Evolutionary conservation across 768 basidiomycete genomes (phyloP), one percentile per base, ranked within the genome.

Genomic region (Suillus tomentosus): DNA sequence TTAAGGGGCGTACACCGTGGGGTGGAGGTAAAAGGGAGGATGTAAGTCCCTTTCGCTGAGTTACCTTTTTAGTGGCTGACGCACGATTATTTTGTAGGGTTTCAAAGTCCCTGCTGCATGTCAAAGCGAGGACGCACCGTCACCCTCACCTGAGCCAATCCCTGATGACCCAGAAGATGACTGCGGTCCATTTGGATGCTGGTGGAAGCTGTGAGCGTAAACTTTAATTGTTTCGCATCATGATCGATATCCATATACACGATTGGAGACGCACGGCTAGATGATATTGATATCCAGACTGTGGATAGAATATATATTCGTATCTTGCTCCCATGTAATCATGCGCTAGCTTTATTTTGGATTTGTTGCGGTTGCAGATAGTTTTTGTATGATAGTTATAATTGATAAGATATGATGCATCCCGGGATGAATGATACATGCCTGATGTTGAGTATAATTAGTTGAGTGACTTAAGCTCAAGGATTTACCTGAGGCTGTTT

Each of bases 21-120:
- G 95, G 95, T 71, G 94, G 94, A 84, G 95, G 95, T 64, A 78
- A 92, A 60, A 84, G 95, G 66, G 82, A 81, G 19, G 85, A 94
- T 68, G 91, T 83, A 71, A 66, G 78, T 69, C 8, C 15, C 1
- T n/a, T 13, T 53, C 1, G 9, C 3, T 14, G 3, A 37, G 3
- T n/a, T n/a, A 37, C 45, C 63, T 53, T 40, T 1, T 4, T 11
- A 3, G 34, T 54, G 31, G 15, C 34, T 71, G 13, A 71, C 37
- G 4, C 7, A 31, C 8, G 13, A 4, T 1, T 8, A 24, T 22
- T 50, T 64, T 54, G 58, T 60, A 85, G 77, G 85, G 83, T 48
- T 70, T 64, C 73, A 64, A 70, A 22, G 73, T 81, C n/a, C 83
- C 83, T 24, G 67, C 71, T 62, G 74, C 76, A 48, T 85, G 85